Base-by-base conservation (phyloP, 805 yeast genomes). In the Schwanniomyces polymorphus region DNA sequence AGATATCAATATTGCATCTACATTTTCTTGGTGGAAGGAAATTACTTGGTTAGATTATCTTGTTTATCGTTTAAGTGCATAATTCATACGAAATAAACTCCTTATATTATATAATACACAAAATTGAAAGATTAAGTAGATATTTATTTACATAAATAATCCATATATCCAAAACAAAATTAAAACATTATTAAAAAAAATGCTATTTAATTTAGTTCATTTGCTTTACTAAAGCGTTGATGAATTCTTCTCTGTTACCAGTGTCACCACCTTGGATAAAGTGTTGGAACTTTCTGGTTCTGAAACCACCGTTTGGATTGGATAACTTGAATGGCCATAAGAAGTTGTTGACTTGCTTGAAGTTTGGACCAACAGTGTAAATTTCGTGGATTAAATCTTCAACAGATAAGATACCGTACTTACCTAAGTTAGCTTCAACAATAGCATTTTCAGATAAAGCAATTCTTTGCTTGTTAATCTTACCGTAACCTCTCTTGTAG, bases 401-500 rank as follows among this genome's bases (percentile, higher is more conserved):
- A 64, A 90, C 74, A 61, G 94, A 90, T 70, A 79, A 81, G 75
- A 90, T 86, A 83, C 96, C 96, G 87, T 82, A 90, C 80, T 88
- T 80, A 76, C 96, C 96, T 68, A 90, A 83, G 70, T 81, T 65
- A 69, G 85, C 89, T 83, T 90, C 97, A 73, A 90, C 80, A 79
- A 89, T 82, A 58, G 90, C 67, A 82, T 90, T 90, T 76, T 90
- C 96, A 63, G 88, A 76, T 67, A 90, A 82, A 64, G 95, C 81
- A 65, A 89, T 80, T 88, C 97, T 90, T 82, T 90, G 97, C 82
- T 87, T 87, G 91, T 88, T 88, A 70, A 90, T 77, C 88, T 90
- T 90, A 82, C 96, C 97, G 92, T 75, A 84, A 79, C 97, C 97
- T 85, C 97, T 88, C 91, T 90, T 90, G 96, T 90, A 90, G 64